Evolutionary conservation across 768 basidiomycete species (phyloP), one percentile per base, ranked within the genome.

Genomic region (Suillus variegatus): DNA sequence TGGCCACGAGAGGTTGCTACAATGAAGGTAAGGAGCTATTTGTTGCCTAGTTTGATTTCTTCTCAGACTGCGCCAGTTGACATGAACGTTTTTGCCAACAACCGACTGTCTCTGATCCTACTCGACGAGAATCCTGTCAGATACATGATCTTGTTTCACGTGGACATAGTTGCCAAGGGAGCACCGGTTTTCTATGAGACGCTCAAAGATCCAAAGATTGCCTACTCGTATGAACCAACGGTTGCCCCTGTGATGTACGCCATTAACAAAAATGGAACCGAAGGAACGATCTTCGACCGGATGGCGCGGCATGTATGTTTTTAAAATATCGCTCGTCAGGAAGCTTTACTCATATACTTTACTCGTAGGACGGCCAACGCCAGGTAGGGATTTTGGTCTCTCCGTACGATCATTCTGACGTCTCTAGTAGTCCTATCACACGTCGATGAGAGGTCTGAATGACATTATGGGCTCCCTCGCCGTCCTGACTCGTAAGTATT

Each of bases 41-140:
- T 46, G 20, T 55, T 32, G 10, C 9, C 32, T 41, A 1, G 61
- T 28, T 4, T 10, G 20, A 35, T n/a, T n/a, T 36, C 20, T n/a
- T 56, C 35, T 56, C 55, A 56, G 55, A n/a, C 13, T 56, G 16
- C 40, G 55, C 55, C 63, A 80, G 77, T 80, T 41, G 64, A 71
- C 18, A 64, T 63, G 4, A 68, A 77, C 36, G 72, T 72, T 0
- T 80, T 77, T 63, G 68, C 75, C 20, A 80, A 79, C 67, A 79
- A 74, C 54, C 75, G 76, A 0, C 68, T 79, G 10, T 78, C n/a
- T 38, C 36, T 38, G 10, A 38, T 38, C 36, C 36, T 38, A 38
- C 36, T 38, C 36, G 36, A 38, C 20, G 58, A 73, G 35, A 69
- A 76, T 35, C 66, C 74, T 32, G 67, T 69, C 32, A 64, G 61